Evolutionary conservation across 768 basidiomycete genomes (phyloP), one percentile per base, ranked within the genome.

Genomic region (Tephrocybe sp.): DNA sequence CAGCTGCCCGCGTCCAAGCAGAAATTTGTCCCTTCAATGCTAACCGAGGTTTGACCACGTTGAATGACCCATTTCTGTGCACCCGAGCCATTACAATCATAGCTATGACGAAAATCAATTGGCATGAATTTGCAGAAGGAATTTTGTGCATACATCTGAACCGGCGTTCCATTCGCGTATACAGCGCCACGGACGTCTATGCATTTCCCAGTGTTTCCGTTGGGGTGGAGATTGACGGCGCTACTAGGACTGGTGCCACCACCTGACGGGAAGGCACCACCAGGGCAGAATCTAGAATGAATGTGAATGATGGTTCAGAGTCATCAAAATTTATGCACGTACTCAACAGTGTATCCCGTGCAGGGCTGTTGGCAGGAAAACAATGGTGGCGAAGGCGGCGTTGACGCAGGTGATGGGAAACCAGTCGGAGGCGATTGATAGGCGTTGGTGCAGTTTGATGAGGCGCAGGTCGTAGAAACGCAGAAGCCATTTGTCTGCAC

Each of bases 1-100:
- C 67, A 54, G 13, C 65, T 61, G 3, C 68, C 68, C 16, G 70
- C 66, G 40, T 72, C 70, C 36, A 72, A 61, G 45, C 70, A 69
- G 52, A 65, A 72, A 23, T 65, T 65, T 2, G 66, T 67, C 1
- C 64, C 65, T 1, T 62, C 63, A 4, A 72, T 44, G 45, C 53
- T 57, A 45, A 72, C 60, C 42, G 63, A 61, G 22, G 67, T 68
- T 9, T 35, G 44, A 6, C 64, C 69, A 7, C 49, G 47, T 26
- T 52, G 57, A 30, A 72, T 41, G 9, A 62, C 19, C 69, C 70
- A 72, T 22, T 62, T 54, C 22, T 70, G 68, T 1, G 66, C 68
- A 14, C 46, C 49, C 5, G 62, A 61, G 20, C 60, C 63, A 45
- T 70, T 68, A 53, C 68, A 72, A 45, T 69, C 68, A 35, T 64